Conservation (phyloP, 2,329 filamentous ascomycete genomes). For the Myriosclerotinia curreyana region DNA sequence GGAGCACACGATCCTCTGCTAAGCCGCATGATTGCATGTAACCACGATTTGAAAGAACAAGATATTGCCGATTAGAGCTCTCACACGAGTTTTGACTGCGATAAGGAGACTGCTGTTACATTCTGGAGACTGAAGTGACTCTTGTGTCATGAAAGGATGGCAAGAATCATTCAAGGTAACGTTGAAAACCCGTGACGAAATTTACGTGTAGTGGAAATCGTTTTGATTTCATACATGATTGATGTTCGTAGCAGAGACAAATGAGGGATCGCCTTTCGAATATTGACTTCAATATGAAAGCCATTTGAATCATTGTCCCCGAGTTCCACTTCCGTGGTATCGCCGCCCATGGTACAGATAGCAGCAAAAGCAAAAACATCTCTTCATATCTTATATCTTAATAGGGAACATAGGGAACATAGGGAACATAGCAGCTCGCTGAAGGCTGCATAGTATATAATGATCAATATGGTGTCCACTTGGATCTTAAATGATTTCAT, state of each 20-base stretch:
- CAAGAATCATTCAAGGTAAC: neutral
- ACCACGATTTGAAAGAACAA: neutral
- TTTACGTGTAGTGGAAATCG: neutral
- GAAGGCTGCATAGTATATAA: neutral
- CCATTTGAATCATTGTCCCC: neutral
- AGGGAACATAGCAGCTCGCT: slow-evolving; percentile 8
- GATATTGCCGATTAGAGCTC: neutral
- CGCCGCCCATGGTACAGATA: neutral
- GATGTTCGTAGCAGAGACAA: neutral
- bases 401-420: too few relatives aligned
- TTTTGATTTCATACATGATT: neutral
- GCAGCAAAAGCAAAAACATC: neutral
- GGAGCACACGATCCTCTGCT: neutral
- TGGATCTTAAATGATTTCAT: neutral
- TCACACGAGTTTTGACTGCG: neutral
- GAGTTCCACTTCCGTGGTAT: neutral
- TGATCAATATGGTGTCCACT: neutral
- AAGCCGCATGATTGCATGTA: neutral
- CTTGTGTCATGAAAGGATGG: neutral
- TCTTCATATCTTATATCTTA: too few relatives aligned
- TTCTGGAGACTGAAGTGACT: neutral
- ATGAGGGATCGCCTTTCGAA: neutral
- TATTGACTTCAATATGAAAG: neutral
- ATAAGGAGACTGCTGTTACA: neutral
- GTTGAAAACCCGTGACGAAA: neutral